Base-by-base conservation (phyloP, 306 rosid species). In the Vigna reflexopilosa region DNA sequence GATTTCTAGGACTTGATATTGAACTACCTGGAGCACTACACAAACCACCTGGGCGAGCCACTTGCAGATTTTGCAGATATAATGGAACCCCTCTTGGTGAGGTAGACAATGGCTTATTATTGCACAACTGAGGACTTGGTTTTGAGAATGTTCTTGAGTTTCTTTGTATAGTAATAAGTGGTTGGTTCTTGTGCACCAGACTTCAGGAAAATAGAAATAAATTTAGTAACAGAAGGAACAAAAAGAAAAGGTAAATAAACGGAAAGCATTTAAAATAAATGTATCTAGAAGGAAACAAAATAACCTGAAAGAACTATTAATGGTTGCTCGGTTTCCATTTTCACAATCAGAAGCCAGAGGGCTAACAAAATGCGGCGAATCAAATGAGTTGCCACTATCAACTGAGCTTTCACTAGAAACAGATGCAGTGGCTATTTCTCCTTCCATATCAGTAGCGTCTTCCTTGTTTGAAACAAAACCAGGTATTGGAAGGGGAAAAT, bases 21-120 rank as follows among this genome's bases (percentile, higher is more conserved):
- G 94, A 91, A 73, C 96, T 90, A 86, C 83, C 93, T 4, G 93
- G 96, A 80, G 93, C 96, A 80, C 97, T 90, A 87, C 75, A 83
- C 65, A 90, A 82, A 49, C 91, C 96, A 75, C 94, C 90, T 56
- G 83, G 81, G 42, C 50, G 77, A 77, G 91, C 89, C 64, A 90
- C 87, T 84, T 81, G 90, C 69, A 88, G 84, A 81, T 87, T 87
- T 32, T 89, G 85, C 73, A 84, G 87, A 78, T 84, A 89, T 79
- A 90, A 80, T 52, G 82, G 88, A 66, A 87, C 82, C 70, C 81
- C 75, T 81, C 86, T 91, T 17, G 97, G 88, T 4, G 90, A 89
- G 57, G 83, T 80, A 65, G 87, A 80, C 34, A 88, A 72, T 9
- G 40, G 57, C 44, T 80, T 85, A 75, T 69, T 84, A 49, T 52